phyloP scores from a whole-genome alignment of 495 filamentous ascomycete genomes.

The Xylaria flabelliformis region DNA sequence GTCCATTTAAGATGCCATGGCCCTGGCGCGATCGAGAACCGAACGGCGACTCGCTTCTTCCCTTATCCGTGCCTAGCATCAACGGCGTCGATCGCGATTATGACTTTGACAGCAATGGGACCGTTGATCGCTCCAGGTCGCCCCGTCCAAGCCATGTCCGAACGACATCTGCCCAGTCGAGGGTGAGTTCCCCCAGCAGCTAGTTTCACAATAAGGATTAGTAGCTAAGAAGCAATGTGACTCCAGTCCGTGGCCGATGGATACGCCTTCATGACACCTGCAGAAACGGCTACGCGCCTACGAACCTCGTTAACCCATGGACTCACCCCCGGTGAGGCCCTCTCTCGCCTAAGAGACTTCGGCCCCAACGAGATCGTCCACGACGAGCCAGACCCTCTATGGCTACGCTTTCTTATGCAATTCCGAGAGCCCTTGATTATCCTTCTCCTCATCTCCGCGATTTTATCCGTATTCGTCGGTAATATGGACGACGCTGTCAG shows the following conservation, averaged over 20 bases:
- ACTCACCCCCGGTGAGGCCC: constrained; percentile 79
- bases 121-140: constrained; percentile 42
- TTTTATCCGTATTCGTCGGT: constrained; percentile 87
- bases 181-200: constrained; percentile 43
- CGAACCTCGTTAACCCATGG: constrained; percentile 84
- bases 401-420: constrained; percentile 93
- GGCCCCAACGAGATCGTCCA: constrained; percentile 95
- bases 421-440: constrained; percentile 92
- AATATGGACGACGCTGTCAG: constrained; percentile 96
- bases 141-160: constrained; percentile 44
- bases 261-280: constrained; percentile 65
- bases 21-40: constrained; percentile 46
- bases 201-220: constrained; percentile 1
- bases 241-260: constrained; percentile 56
- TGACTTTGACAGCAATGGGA: constrained; percentile 34
- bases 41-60: constrained; percentile 48
- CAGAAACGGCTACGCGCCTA: constrained; percentile 79
- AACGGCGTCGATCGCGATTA: constrained; percentile 38
- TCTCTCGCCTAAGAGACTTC: constrained; percentile 76
- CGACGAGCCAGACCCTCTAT: constrained; percentile 90
- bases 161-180: constrained; percentile 55
- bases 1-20: constrained; percentile 44
- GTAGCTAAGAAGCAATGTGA: constrained; percentile 1
- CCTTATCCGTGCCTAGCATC: constrained; percentile 41
- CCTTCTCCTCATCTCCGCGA: constrained; percentile 89